Evolutionary conservation across 2,329 filamentous ascomycete species (phyloP).

Genomic region (Microascus cirrosus): DNA sequence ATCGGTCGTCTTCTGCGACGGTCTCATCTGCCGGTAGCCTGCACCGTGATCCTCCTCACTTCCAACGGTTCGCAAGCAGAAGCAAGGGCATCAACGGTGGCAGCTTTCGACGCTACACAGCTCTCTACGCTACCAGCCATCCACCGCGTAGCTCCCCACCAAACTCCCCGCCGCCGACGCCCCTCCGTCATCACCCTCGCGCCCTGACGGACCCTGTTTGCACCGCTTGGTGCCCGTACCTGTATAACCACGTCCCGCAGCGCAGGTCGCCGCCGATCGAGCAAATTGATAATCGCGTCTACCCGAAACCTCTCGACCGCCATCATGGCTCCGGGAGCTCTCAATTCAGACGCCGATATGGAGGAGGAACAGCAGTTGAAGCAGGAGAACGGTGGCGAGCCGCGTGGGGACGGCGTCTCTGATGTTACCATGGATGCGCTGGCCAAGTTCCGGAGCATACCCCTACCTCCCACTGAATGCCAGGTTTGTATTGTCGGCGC

Average conservation of each 20-base stretch:
- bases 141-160: background rate
- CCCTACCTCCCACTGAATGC: constrained; percentile 30
- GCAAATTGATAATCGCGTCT: background rate
- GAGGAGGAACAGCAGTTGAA: constrained; percentile 16
- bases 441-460: constrained; percentile 35
- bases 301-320: background rate
- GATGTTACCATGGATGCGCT: constrained; percentile 30
- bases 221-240: background rate
- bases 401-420: constrained; percentile 14
- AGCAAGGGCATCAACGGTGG: background rate
- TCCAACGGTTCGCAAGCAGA: background rate
- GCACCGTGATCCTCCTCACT: background rate
- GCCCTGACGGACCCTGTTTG: background rate
- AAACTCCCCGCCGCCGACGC: background rate
- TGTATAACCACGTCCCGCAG: background rate
- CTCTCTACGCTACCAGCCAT: background rate
- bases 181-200: background rate
- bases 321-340: constrained; percentile 23
- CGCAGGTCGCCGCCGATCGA: constrained; percentile 3
- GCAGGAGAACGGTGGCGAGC: constrained; percentile 15
- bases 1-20: background rate
- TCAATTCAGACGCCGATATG: constrained; percentile 20
- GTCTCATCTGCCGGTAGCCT: background rate
- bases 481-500: constrained; percentile 43
- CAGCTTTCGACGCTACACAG: background rate